Base-by-base conservation (phyloP, 2,329 filamentous ascomycete species). In the Arthrobotrys sinensis region DNA sequence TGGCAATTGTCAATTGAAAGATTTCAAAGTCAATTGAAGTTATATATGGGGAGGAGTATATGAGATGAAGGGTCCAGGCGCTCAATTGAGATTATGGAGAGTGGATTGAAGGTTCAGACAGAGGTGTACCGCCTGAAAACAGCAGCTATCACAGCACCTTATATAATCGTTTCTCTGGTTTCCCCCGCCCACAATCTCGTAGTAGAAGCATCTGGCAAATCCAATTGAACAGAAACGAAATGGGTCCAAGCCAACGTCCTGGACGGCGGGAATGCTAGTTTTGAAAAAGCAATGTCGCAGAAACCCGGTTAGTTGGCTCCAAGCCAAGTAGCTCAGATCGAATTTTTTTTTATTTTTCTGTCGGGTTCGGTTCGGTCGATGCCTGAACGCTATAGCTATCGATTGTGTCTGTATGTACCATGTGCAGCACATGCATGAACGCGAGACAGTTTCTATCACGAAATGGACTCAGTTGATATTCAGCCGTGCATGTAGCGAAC, bases 1-100 rank as follows among this genome's bases (percentile, higher is more conserved):
- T 76, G 48, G 50, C 19, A 52, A 73, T 73, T 55, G 60, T 53
- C 67, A 36, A 64, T 64, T 71, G 38, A 53, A n/a, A 43, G 2
- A 64, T 32, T 34, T 46, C 38, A 48, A 48, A 46, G 12, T 19
- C 8, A 64, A 64, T 64, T 48, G 60, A 64, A 14, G 8, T 38
- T 16, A 16, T 53, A 6, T 60, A 40, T 57, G 34, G 21, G 34
- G n/a, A 19, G 24, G 10, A 32, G 14, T 6, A 12, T 8, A 48
- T 48, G 19, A 34, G 36, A n/a, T 11, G 28, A 38, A 21, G 19
- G 32, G 55, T 60, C 55, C 55, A 60, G 55, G 55, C 36, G 55
- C 55, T 60, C 55, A 60, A 60, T 43, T 60, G 36, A 60, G 43
- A 38, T 34, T 4, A 45, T 48, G 46, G 66, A 38, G 53, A 50